Percentiles rank a stretch among this genome's conserved stretches.
Conservation (phyloP, 331 rosid species). For the Quercus lobata region DNA sequence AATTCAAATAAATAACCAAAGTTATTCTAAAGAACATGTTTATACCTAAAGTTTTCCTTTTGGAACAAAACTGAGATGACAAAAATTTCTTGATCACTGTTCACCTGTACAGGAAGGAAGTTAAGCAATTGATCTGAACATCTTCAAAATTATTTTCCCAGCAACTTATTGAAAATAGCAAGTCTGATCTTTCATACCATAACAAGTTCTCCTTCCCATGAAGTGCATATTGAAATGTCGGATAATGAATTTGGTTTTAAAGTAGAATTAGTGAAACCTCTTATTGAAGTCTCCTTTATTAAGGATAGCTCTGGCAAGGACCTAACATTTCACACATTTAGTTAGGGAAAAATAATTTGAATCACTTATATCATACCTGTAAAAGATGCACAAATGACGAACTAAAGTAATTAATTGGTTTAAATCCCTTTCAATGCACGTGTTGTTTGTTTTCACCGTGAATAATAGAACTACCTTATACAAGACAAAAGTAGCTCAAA, state of each 20-base stretch:
- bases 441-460: too few species aligned
- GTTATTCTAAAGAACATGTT: neutral
- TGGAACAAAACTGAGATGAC: conserved; percentile 52
- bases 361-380: neutral
- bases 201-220: conserved; percentile 68
- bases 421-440: neutral
- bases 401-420: neutral
- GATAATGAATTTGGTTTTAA: conserved; percentile 49
- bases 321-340: conserved; percentile 36
- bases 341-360: neutral
- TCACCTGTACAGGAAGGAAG: conserved; percentile 47
- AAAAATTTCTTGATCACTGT: conserved; percentile 70
- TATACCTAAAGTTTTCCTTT: conserved; percentile 63
- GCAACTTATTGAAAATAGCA: neutral
- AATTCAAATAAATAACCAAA: neutral
- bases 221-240: conserved; percentile 55
- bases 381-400: neutral
- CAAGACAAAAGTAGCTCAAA: neutral
- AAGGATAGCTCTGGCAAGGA: conserved; percentile 72
- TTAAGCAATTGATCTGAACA: neutral
- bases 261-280: conserved; percentile 59
- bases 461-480: neutral
- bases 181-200: conserved; percentile 44
- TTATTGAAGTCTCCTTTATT: conserved; percentile 52
- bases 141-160: neutral